Percentiles rank a stretch among this genome's conserved stretches.
Conservation (phyloP, 2,329 filamentous ascomycete genomes). For the Fusarium xyrophilum region DNA sequence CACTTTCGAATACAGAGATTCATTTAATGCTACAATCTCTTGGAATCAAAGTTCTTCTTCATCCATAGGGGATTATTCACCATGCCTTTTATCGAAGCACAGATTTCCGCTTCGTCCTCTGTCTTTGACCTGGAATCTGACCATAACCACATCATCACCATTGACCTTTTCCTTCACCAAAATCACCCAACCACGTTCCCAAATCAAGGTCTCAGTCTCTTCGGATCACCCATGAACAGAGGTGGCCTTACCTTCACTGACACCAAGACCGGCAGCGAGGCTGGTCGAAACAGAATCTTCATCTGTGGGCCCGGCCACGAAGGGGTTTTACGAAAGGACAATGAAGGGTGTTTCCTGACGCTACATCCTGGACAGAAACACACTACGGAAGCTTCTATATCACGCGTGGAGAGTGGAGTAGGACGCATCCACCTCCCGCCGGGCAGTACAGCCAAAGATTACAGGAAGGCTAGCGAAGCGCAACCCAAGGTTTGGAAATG, state of each 20-base stretch:
- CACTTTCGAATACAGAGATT: too few relatives aligned
- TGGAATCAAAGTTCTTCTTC: accelerated
- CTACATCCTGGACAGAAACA: neutral
- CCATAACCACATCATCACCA: accelerated
- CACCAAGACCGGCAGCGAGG: neutral
- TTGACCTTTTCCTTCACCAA: neutral
- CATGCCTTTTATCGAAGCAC: neutral
- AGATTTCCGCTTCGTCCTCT: accelerated
- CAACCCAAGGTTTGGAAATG: neutral
- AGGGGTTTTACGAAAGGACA: neutral
- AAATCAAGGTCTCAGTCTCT: accelerated
- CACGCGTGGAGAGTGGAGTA: neutral
- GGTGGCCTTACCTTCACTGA: neutral
- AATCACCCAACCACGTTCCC: neutral
- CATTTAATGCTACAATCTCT: neutral
- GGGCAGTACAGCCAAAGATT: neutral
- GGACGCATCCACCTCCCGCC: accelerated
- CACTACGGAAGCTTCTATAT: neutral
- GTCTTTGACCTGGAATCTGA: neutral
- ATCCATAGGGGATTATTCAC: accelerated
- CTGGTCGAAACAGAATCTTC: accelerated
- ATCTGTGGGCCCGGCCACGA: accelerated
- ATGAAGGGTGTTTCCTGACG: neutral
- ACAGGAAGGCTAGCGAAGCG: neutral
- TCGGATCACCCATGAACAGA: neutral